Percentiles rank a stretch among this genome's conserved stretches.
phyloP scores from a whole-genome alignment of 2,329 filamentous ascomycete genomes.

The Xylariomycetidae sp. region DNA sequence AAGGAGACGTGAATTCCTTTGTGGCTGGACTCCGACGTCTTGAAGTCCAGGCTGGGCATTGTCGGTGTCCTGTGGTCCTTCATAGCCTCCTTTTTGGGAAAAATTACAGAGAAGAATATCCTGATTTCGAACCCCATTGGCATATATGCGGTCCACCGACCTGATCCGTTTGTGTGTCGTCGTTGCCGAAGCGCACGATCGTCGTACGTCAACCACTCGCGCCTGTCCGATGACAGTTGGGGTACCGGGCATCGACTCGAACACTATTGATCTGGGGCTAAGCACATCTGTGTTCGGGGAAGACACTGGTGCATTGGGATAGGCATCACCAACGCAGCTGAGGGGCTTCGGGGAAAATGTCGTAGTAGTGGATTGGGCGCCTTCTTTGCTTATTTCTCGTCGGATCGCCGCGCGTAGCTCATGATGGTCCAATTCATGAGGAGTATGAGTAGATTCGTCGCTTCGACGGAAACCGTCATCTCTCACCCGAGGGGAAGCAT shows the following conservation, averaged over 20 bases:
- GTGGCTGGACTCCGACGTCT: slow-evolving; percentile 1
- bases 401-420: no score
- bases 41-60: no score
- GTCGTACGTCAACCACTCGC: slow-evolving; percentile 20
- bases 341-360: slow-evolving; percentile 6
- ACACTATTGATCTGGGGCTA: slow-evolving; percentile 14
- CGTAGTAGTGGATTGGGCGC: slow-evolving; percentile 2
- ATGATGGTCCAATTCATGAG: no score
- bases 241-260: slow-evolving; percentile 18
- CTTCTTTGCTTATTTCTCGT: no score
- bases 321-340: slow-evolving; percentile 6
- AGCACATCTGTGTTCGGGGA: slow-evolving; percentile 10
- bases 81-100: slow-evolving; percentile 5
- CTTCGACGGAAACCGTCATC: no score
- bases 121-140: slow-evolving; percentile 16
- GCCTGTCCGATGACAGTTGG: slow-evolving; percentile 24
- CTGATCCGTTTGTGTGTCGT: slow-evolving; percentile 14
- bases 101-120: slow-evolving; percentile 20
- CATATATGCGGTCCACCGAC: slow-evolving; percentile 22
- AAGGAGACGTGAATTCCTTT: slow-evolving; percentile 10
- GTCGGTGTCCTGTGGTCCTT: no score
- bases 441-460: no score
- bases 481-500: no score
- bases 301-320: slow-evolving; percentile 7
- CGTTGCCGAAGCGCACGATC: slow-evolving; percentile 8